Conservation (phyloP, 441 rosid genomes). For the Pelargonium australe region DNA sequence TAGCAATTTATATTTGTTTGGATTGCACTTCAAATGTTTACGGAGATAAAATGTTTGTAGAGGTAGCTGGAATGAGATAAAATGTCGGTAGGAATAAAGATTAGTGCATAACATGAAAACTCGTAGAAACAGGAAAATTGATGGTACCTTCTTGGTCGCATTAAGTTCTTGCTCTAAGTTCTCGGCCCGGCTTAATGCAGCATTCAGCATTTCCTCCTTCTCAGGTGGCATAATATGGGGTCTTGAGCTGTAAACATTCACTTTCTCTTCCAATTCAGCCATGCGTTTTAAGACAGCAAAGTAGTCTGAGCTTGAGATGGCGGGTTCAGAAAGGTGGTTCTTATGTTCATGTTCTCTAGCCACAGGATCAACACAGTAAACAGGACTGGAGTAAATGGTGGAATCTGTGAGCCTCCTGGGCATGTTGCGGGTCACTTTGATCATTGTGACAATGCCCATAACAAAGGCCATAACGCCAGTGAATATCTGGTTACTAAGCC, state of each 20-base stretch:
- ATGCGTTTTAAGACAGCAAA: conserved; percentile 54
- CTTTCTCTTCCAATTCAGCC: conserved; percentile 74
- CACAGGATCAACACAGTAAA: conserved; percentile 29
- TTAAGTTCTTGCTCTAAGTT: conserved; percentile 68
- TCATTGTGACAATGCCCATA: conserved; percentile 70
- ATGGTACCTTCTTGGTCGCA: conserved; percentile 61
- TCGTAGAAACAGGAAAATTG: not conserved
- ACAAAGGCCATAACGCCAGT: conserved; percentile 71
- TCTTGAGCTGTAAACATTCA: conserved; percentile 37
- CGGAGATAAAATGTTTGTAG: too few relatives aligned
- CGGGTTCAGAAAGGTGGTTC: conserved; percentile 17
- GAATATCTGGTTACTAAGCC: conserved; percentile 45
- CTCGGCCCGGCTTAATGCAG: conserved; percentile 54
- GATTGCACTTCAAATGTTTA: too few relatives aligned
- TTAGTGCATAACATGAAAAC: not conserved
- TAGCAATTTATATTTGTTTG: not conserved
- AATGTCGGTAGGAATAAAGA: too few relatives aligned
- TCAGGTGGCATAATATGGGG: conserved; percentile 56
- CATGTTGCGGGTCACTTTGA: conserved; percentile 62
- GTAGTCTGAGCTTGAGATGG: conserved; percentile 45
- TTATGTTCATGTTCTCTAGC: conserved; percentile 27
- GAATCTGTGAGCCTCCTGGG: conserved; percentile 57
- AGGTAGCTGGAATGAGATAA: too few relatives aligned
- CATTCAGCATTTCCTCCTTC: conserved; percentile 65
- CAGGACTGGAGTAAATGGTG: conserved; percentile 44